Base-by-base conservation (phyloP, 495 filamentous ascomycete species). In the Bacidia gigantensis region DNA sequence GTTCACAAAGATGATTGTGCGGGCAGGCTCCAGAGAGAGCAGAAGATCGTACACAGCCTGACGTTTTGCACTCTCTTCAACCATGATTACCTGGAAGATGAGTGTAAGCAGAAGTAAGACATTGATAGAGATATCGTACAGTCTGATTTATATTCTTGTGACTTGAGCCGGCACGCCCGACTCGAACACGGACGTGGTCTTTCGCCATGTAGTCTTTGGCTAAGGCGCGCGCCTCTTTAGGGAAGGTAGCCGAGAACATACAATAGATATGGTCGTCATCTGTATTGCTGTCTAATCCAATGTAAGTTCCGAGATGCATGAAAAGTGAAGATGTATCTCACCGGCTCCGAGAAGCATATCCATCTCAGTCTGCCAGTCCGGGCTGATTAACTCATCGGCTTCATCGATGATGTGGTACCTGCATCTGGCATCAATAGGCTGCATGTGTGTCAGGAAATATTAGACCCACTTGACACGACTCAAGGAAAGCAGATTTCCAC, bases 241-340 rank as follows among this genome's bases (percentile, higher is more conserved):
- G 81, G 62, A 97, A 97, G 0, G 92, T 96, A 11, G 92, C 92
- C 1, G 87, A 95, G 57, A 96, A 96, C 77, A 98, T 87, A 75
- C 95, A 70, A 68, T 85, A 95, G 18, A 80, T 68, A 73, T 87
- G 73, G 50, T 89, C 83, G 3, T 80, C 84, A 58, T 95, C 86
- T 47, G 86, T 80, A 44, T 94, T 92, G 65, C 70, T 62, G 65
- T 79, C 73, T 77, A 54, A 26, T 46, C 26, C 18, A 12, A 29
- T 11, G 25, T 32, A 40, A 22, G 42, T 22, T 25, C 24, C 41
- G 53, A 29, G 50, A 50, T 40, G 22, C 44, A 26, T 43, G 20
- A 25, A 53, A 57, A 54, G 60, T 51, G 24, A 51, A 41, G n/a
- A n/a, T n/a, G n/a, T n/a, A n/a, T n/a, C 45, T 42, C 84, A 60